phyloP scores from a whole-genome alignment of 1,284 basidiomycete species.

The Blastosporella zonata region DNA sequence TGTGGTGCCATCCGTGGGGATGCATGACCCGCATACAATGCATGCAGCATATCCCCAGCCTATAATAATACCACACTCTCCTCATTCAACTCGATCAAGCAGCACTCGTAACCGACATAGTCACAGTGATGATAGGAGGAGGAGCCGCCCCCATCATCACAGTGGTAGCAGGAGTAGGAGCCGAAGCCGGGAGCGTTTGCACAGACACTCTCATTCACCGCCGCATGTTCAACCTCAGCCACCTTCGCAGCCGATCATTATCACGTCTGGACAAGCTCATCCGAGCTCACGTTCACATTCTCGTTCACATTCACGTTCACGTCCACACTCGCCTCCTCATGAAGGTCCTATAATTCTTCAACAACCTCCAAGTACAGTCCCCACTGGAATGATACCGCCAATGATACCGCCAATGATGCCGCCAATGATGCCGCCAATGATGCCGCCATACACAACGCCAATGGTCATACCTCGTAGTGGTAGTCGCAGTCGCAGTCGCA shows the following conservation, averaged over 20 bases:
- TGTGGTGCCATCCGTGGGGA: not conserved
- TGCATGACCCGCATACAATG: not conserved
- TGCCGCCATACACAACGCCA: not conserved
- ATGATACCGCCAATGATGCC: not conserved
- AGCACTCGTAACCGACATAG: not conserved
- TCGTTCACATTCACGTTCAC: not conserved
- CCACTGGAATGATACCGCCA: not conserved
- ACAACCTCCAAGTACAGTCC: too few species aligned
- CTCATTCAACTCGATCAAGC: not conserved
- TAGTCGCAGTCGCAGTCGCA: constrained; percentile 17
- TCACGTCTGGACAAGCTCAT: not conserved
- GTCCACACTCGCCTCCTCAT: too few species aligned
- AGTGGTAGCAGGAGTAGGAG: not conserved
- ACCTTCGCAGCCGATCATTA: not conserved
- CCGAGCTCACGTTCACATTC: not conserved
- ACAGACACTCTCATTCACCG: not conserved
- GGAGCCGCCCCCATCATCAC: not conserved
- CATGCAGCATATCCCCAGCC: not conserved
- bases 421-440: not conserved
- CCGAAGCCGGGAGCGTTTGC: not conserved
- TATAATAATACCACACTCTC: not conserved
- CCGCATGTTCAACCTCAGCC: not conserved
- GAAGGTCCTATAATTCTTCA: too few species aligned
- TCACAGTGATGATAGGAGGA: not conserved
- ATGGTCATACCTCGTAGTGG: not conserved